These are phyloP conservation scores for Chlorella sp. DNA, from an alignment of 139 green algal species.

Conservation along the genomic window DNA sequence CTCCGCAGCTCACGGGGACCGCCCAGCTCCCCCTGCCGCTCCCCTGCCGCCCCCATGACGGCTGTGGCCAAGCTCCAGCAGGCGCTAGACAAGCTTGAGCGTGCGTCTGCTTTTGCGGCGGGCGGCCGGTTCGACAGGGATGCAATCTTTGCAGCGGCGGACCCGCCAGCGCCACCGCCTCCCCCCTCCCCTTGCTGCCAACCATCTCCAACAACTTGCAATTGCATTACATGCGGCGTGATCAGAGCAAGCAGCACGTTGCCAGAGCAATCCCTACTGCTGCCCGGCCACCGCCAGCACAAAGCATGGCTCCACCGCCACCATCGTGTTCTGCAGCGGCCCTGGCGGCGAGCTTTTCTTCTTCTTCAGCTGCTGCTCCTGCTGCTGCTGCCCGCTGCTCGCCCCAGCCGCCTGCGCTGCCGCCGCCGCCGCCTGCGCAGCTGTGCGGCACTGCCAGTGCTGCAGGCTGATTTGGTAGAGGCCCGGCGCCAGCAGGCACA, in stretches of 20 bases:
- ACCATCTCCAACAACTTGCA: too few relatives aligned
- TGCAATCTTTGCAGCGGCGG: too few relatives aligned
- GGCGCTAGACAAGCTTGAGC: too few relatives aligned
- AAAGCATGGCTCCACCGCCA: constrained; percentile 30
- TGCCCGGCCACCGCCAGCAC: constrained; percentile 1
- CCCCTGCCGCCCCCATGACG: too few relatives aligned
- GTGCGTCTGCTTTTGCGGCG: too few relatives aligned
- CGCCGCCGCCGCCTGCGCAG: background rate
- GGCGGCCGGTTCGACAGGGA: too few relatives aligned
- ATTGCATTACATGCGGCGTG: too few relatives aligned
- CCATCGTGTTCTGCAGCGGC: constrained; percentile 18
- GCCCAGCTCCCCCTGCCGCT: too few relatives aligned
- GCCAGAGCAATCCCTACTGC: background rate
- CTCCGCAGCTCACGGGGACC: too few relatives aligned
- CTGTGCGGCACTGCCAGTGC: constrained; percentile 20
- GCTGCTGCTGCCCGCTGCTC: background rate
- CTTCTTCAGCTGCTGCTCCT: background rate
- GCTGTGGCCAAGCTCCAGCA: too few relatives aligned
- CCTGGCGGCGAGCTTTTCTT: background rate
- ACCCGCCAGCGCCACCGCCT: too few relatives aligned
- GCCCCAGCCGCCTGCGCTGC: background rate
- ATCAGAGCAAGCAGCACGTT: background rate
- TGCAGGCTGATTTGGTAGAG: constrained; percentile 37
- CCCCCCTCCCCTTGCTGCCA: too few relatives aligned
- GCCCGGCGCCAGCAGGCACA: constrained; percentile 41